Evolutionary conservation across 2,329 filamentous ascomycete genomes (phyloP), one percentile per base, ranked within the genome.

Genomic region (Penicillium hesseltinei): DNA sequence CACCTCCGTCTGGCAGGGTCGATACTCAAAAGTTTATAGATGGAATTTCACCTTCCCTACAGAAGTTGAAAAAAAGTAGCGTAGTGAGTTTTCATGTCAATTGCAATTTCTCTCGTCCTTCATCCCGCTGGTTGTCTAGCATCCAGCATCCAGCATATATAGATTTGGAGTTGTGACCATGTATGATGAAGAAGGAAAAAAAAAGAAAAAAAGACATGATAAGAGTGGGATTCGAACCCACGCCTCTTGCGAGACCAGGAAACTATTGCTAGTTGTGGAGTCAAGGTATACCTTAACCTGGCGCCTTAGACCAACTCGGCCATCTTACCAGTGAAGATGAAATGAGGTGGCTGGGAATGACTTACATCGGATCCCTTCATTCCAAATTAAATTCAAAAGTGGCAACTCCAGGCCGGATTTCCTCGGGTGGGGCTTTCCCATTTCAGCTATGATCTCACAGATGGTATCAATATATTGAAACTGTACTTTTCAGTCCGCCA

Each of bases 281-380:
- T 63, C 51, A 62, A 66, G 63, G 63, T 67, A 50, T 58, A 68
- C 69, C 69, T 71, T 68, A 71, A 71, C 69, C 69, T 67, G 62
- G 64, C 69, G 69, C 69, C 69, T 69, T 71, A 57, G 69, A 71
- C 69, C 69, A 70, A 68, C 69, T 71, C 69, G 69, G 69, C 69
- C 69, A 71, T 71, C 69, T 71, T 71, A 67, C 69, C 69, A 52
- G 27, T 15, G 25, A 1, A 0, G 15, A 19, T 51, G 21, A 4
- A 21, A 5, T 1, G 2, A 2, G 2, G 0, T 2, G 2, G 2
- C 2, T 2, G 1, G 9, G 2, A 21, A 4, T 10, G 1, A 9
- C 0, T 0, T 5, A 33, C 8, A 33, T 6, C 13, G 0, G 0
- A n/a, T 6, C 2, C 0, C 5, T 15, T 4, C 43, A 23, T 33